Conservation (phyloP, 805 yeast genomes). For the Dipodascus geniculatus region DNA sequence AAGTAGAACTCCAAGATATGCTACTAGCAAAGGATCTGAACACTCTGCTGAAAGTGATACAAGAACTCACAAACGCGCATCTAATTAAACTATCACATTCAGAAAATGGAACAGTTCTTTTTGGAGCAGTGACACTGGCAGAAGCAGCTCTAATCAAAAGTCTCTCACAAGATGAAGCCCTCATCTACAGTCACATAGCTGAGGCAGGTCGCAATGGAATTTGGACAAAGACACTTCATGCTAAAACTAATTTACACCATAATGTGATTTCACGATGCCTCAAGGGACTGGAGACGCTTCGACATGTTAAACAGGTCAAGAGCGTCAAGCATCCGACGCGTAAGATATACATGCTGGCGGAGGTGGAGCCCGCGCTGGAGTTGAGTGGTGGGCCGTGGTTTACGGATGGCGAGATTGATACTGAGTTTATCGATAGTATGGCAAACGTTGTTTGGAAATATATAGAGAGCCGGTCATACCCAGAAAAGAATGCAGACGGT, state of each 20-base stretch:
- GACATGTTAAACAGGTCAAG: slow-evolving; percentile 67
- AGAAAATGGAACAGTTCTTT: slow-evolving; percentile 48
- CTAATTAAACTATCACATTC: slow-evolving; percentile 56
- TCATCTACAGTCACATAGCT: slow-evolving; percentile 69
- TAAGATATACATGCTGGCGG: slow-evolving; percentile 80
- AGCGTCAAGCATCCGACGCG: slow-evolving; percentile 73
- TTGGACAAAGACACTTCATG: slow-evolving; percentile 83
- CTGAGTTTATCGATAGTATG: slow-evolving; percentile 73
- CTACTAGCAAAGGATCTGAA: neutral
- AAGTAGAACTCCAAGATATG: slow-evolving; percentile 1
- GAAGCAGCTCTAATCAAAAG: slow-evolving; percentile 58
- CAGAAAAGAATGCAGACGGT: slow-evolving; percentile 24
- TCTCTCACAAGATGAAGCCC: slow-evolving; percentile 66
- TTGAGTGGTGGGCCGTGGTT: slow-evolving; percentile 96
- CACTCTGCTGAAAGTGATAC: slow-evolving; percentile 31
- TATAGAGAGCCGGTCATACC: slow-evolving; percentile 60
- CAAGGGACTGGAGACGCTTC: slow-evolving; percentile 62
- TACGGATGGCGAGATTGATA: slow-evolving; percentile 79
- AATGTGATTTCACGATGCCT: slow-evolving; percentile 70
- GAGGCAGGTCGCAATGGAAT: slow-evolving; percentile 83
- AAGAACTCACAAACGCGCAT: slow-evolving; percentile 38
- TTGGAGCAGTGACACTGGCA: slow-evolving; percentile 55
- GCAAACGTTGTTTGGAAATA: slow-evolving; percentile 72
- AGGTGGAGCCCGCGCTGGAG: slow-evolving; percentile 75
- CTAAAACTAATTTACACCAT: slow-evolving; percentile 76